These are phyloP conservation scores for Pseudonitzschia delicatissima DNA, from an alignment of 108 stramenopile genomes.

Conservation along the genomic window DNA sequence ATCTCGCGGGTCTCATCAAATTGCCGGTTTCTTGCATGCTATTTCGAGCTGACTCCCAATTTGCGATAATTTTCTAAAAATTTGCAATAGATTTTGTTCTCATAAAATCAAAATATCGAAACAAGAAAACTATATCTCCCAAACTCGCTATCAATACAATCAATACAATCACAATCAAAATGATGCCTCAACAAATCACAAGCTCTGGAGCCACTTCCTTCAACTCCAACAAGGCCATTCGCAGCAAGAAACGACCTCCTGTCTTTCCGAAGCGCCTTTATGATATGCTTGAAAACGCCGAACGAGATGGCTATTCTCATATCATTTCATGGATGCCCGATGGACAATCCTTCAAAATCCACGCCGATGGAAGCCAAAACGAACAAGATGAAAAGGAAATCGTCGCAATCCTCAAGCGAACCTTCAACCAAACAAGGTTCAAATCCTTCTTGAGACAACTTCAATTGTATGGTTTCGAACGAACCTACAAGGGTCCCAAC, in stretches of 20 bases:
- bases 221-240: too few species aligned
- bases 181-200: too few species aligned
- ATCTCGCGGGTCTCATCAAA: too few species aligned
- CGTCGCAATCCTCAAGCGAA: background rate
- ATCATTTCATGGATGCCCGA: slow-evolving; percentile 55
- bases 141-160: too few species aligned
- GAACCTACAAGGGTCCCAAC: background rate
- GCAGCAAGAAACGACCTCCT: background rate
- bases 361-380: background rate
- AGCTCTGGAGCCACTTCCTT: too few species aligned
- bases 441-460: slow-evolving; percentile 14
- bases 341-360: slow-evolving; percentile 50
- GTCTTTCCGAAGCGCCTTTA: slow-evolving; percentile 25
- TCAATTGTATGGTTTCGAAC: slow-evolving; percentile 3
- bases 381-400: background rate
- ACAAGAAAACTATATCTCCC: too few species aligned
- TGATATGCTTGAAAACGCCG: slow-evolving; percentile 39
- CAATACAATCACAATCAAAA: too few species aligned
- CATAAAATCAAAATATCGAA: too few species aligned
- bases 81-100: too few species aligned
- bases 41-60: too few species aligned
- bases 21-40: too few species aligned
- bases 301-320: slow-evolving; percentile 20
- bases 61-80: too few species aligned
- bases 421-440: slow-evolving; percentile 1